phyloP scores from a whole-genome alignment of 2,329 filamentous ascomycete species.

The Colletotrichum filicis region DNA sequence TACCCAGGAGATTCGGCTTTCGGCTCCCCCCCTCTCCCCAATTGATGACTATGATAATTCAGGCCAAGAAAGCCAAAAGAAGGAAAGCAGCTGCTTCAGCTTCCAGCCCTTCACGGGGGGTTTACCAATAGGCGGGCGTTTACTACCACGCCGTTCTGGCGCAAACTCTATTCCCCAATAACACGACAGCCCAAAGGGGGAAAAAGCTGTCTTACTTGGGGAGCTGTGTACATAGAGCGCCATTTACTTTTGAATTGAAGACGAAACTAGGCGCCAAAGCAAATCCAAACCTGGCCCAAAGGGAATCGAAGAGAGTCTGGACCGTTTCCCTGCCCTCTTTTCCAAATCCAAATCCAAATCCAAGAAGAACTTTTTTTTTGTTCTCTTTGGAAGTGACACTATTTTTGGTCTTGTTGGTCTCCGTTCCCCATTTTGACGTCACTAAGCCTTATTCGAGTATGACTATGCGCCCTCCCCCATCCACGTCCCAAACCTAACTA shows the following conservation, averaged over 20 bases:
- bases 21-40: slow-evolving; percentile 5
- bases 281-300: background rate
- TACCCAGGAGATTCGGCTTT: slow-evolving; percentile 25
- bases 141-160: background rate
- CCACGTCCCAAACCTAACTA: background rate
- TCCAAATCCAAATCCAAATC: background rate
- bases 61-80: background rate
- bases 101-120: background rate
- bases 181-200: background rate
- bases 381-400: background rate
- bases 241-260: background rate
- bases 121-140: background rate
- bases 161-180: slow-evolving; percentile 3
- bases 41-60: slow-evolving; percentile 10
- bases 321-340: background rate
- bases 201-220: background rate
- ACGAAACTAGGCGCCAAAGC: background rate
- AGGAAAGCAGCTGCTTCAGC: background rate
- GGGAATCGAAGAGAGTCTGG: background rate
- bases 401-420: slow-evolving; percentile 8
- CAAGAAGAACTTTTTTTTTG: background rate
- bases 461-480: background rate
- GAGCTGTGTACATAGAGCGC: background rate
- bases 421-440: slow-evolving; percentile 14
- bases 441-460: slow-evolving; percentile 5